These are phyloP conservation scores for Daldinia sp. DNA, from an alignment of 2,329 filamentous ascomycete genomes.

Conservation along the genomic window DNA sequence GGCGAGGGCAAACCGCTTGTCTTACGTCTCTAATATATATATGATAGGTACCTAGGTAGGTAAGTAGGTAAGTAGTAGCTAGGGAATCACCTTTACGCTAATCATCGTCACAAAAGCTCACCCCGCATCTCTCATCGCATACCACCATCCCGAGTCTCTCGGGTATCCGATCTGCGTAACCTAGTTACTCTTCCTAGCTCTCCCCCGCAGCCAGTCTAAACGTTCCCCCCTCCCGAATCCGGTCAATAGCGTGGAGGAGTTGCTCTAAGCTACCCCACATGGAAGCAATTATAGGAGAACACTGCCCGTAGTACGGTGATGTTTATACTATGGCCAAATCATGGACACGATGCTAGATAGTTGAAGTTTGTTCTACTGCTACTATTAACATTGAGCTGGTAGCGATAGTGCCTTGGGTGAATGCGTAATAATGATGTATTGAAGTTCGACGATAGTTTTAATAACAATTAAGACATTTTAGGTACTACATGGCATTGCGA, in stretches of 20 bases:
- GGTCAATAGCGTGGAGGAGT: constrained; percentile 7
- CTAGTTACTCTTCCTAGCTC: constrained; percentile 4
- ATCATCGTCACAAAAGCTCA: not conserved
- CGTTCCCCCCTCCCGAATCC: constrained; percentile 8
- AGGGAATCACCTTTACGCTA: not conserved
- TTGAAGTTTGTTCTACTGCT: no score
- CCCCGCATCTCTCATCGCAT: constrained; percentile 10
- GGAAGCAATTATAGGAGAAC: not conserved
- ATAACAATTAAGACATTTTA: no score
- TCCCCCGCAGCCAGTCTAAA: constrained; percentile 16
- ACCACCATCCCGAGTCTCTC: constrained; percentile 10
- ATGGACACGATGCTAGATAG: no score
- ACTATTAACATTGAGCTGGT: no score
- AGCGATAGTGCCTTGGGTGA: no score
- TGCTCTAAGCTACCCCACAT: not conserved
- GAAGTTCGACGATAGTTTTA: no score
- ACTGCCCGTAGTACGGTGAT: not conserved
- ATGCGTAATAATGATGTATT: no score
- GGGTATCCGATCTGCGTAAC: constrained; percentile 1
- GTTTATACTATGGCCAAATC: not conserved
- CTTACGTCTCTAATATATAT: not conserved
- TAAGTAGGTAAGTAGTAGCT: no score
- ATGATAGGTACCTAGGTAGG: no score
- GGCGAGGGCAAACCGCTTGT: not conserved
- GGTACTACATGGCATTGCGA: no score